A percentile compares a stretch with the other conserved stretches of the same genome.
These are phyloP conservation scores for Pythium myriotylum DNA, from an alignment of 352 stramenopile species.

Conservation along the genomic window DNA sequence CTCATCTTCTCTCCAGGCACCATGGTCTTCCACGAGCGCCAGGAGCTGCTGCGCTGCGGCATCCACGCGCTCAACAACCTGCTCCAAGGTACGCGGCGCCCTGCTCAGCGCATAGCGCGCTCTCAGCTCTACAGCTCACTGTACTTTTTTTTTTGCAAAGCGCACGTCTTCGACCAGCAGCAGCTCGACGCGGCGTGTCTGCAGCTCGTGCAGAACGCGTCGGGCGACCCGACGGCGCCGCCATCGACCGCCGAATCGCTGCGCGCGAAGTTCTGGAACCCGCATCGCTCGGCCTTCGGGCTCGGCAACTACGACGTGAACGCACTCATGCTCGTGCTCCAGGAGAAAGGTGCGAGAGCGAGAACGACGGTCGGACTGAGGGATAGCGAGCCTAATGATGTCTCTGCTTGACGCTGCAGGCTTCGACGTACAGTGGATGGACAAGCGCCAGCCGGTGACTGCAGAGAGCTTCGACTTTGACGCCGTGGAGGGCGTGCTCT, in stretches of 20 bases:
- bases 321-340: conserved; percentile 61
- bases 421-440: conserved; percentile 66
- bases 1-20: background rate
- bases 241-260: conserved; percentile 13
- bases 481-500: conserved; percentile 53
- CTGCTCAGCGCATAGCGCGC: background rate
- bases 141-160: conserved; percentile 24
- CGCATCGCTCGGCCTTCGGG: conserved; percentile 61
- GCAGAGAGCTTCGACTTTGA: conserved; percentile 50
- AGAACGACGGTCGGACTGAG: too few species aligned
- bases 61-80: conserved; percentile 85
- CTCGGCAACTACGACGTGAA: conserved; percentile 87
- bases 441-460: conserved; percentile 58
- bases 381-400: background rate
- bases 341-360: conserved; percentile 31
- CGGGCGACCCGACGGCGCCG: conserved; percentile 8
- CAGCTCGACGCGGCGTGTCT: conserved; percentile 50
- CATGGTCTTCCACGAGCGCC: conserved; percentile 68
- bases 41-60: conserved; percentile 75
- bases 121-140: background rate
- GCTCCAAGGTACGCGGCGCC: conserved; percentile 52
- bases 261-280: conserved; percentile 54
- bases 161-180: conserved; percentile 48
- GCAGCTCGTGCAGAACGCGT: conserved; percentile 34
- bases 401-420: conserved; percentile 41